Conservation (phyloP, 345 rosid species). For the Dipteronia dyeriana region DNA sequence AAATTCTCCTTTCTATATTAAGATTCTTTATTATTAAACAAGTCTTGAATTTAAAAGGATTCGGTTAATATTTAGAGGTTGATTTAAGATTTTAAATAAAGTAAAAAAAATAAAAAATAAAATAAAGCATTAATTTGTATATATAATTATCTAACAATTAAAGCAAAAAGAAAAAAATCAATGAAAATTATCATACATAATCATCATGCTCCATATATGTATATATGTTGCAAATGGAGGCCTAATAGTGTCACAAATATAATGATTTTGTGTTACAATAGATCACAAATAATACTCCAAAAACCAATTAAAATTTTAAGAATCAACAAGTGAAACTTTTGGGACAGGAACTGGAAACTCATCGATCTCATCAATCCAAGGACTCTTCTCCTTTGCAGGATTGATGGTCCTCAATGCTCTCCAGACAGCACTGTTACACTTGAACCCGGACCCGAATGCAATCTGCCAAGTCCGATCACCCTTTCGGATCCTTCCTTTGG, state of each 20-base stretch:
- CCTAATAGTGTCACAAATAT: slow-evolving; percentile 3
- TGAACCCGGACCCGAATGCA: slow-evolving; percentile 93
- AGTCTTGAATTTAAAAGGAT: too few species aligned
- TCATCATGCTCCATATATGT: not conserved
- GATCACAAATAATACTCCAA: not conserved
- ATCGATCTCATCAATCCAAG: slow-evolving; percentile 83
- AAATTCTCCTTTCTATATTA: too few species aligned
- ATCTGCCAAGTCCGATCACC: slow-evolving; percentile 95
- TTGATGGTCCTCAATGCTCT: slow-evolving; percentile 64
- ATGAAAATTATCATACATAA: not conserved
- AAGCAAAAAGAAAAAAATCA: too few species aligned
- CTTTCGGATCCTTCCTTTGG: slow-evolving; percentile 77
- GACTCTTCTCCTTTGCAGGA: slow-evolving; percentile 72
- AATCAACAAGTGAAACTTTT: slow-evolving; percentile 28
- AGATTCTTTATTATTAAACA: too few species aligned
- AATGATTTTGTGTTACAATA: not conserved
- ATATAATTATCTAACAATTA: not conserved
- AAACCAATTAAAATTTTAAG: not conserved
- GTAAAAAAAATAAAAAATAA: too few species aligned
- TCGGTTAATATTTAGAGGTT: too few species aligned
- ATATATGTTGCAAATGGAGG: not conserved
- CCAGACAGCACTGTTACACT: slow-evolving; percentile 98
- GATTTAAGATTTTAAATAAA: too few species aligned
- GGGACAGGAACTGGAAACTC: slow-evolving; percentile 83
- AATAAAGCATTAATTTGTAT: too few species aligned